Conservation (phyloP, 441 rosid species). For the Syzygium syzygioides region DNA sequence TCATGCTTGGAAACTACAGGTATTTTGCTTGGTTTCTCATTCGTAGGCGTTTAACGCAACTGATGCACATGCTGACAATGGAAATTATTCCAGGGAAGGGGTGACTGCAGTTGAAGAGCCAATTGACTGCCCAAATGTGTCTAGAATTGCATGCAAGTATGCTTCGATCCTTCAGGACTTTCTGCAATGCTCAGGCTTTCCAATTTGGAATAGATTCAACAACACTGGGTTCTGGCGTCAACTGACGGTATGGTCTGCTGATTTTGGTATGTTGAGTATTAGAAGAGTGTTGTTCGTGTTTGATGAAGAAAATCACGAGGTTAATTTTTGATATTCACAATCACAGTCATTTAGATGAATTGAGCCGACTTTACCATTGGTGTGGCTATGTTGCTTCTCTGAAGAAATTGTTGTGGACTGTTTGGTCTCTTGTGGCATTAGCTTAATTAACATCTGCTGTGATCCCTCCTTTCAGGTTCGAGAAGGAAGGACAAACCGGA, state of each 20-base stretch:
- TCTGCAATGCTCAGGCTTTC: slow-evolving; percentile 63
- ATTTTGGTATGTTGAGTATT: neutral
- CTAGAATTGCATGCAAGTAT: slow-evolving; percentile 58
- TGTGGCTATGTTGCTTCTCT: neutral
- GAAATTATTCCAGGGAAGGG: slow-evolving; percentile 57
- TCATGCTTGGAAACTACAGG: slow-evolving; percentile 94
- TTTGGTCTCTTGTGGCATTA: neutral
- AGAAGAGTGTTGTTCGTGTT: neutral
- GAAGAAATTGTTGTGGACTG: neutral
- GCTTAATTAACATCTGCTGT: neutral
- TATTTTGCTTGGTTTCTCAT: slow-evolving; percentile 12
- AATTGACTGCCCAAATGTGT: slow-evolving; percentile 83
- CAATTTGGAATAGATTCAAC: slow-evolving; percentile 87
- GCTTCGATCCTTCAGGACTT: slow-evolving; percentile 79
- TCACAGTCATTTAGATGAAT: neutral
- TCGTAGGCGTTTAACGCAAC: slow-evolving; percentile 2
- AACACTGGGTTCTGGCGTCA: slow-evolving; percentile 95
- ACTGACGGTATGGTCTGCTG: slow-evolving; percentile 56
- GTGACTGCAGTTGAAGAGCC: slow-evolving; percentile 97
- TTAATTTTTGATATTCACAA: neutral
- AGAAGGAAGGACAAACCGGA: slow-evolving; percentile 68
- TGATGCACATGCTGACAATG: slow-evolving; percentile 11
- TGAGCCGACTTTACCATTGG: neutral
- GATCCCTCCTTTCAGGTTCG: slow-evolving; percentile 52
- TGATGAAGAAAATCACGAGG: neutral